Base-by-base conservation (phyloP, 768 basidiomycete species). In the Thelephora ganbajun region DNA sequence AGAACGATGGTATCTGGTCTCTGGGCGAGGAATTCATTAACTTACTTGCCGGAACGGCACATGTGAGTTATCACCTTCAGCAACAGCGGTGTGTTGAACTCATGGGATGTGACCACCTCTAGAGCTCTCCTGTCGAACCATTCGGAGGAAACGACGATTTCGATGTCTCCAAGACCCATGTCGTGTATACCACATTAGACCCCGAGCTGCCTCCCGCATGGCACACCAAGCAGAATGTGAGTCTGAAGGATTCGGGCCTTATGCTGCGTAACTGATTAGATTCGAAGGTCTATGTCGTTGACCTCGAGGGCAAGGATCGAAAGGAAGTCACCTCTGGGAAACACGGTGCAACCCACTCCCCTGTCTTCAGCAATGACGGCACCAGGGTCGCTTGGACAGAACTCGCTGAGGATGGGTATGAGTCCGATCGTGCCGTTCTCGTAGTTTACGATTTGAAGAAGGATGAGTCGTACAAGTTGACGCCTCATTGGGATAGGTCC, bases 161-260 rank as follows among this genome's bases (percentile, higher is more conserved):
- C 57, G 80, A 86, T 58, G 71, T 88, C 23, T 85, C 83, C 4
- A 59, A 66, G 2, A 68, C 69, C 11, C 71, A 80, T 48, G 74
- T 98, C 47, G 71, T 89, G 33, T 86, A 94, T 59, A 89, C 89
- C 5, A 71, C 90, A 46, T 92, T 93, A 58, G 87, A 94, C 56
- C 83, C 88, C 1, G 56, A 71, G 47, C 71, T 93, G 14, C 77
- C 79, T 11, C 71, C 75, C 37, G 84, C 92, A 0, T 79, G 71
- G 72, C 92, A 97, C 63, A 97, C 94, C 1, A 88, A 87, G 56
- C 84, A 90, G 58, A 81, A 93, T 56, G 83, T 93, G 35, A 36
- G 57, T 30, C 35, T 26, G 11, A 18, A 30, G 5, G 33, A 43
- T 47, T 19, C 18, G 33, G 52, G 43, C 9, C 36, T 33, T 5